phyloP scores from a whole-genome alignment of 306 rosid species.

The Astragalus glycyphyllos region DNA sequence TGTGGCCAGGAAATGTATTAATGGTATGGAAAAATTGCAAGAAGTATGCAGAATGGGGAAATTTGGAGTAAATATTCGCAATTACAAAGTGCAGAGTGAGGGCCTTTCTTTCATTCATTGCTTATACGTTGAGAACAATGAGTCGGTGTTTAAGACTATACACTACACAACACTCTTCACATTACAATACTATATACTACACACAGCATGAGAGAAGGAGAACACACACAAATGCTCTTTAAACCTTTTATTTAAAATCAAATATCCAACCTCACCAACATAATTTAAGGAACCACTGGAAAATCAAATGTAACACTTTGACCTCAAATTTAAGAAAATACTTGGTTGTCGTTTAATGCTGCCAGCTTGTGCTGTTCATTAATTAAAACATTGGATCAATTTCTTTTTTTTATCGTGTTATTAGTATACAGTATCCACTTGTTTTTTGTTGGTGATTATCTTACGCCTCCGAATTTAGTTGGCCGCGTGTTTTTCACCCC shows the following conservation, averaged over 20 bases:
- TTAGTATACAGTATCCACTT: too few relatives aligned
- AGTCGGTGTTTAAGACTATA: conserved; percentile 68
- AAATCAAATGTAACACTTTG: conserved; percentile 44
- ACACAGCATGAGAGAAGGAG: too few relatives aligned
- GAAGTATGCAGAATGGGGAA: conserved; percentile 74
- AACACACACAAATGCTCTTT: too few relatives aligned
- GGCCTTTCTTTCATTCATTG: conserved; percentile 78
- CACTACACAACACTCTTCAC: background rate
- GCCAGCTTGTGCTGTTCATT: too few relatives aligned
- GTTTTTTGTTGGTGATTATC: too few relatives aligned
- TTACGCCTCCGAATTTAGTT: too few relatives aligned
- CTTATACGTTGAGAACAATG: conserved; percentile 24
- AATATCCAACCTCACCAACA: conserved; percentile 51
- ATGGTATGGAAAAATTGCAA: conserved; percentile 71
- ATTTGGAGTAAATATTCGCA: conserved; percentile 75
- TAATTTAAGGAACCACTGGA: conserved; percentile 43
- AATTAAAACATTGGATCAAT: too few relatives aligned
- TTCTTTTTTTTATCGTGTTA: too few relatives aligned
- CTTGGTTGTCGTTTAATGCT: too few relatives aligned
- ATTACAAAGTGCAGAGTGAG: conserved; percentile 58
- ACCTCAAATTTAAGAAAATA: conserved; percentile 35
- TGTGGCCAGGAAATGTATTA: conserved; percentile 85
- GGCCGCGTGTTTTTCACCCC: too few relatives aligned
- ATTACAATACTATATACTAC: background rate
- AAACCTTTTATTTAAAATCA: conserved; percentile 45